Conservation (phyloP, 2,329 filamentous ascomycete species). For the Talaromyces pinophilus region DNA sequence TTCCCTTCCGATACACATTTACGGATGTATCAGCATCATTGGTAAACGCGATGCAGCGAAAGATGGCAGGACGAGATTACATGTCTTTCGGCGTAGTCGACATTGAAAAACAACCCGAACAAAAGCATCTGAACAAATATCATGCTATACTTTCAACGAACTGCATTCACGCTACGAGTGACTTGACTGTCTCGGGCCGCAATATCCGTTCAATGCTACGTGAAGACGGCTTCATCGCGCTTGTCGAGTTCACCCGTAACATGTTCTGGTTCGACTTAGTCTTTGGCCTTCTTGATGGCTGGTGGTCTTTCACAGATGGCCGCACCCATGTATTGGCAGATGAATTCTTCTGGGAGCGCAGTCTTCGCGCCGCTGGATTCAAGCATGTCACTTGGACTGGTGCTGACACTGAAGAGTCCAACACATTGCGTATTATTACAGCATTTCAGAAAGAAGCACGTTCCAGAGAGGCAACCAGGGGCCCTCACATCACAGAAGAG, state of each 20-base stretch:
- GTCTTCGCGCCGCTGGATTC: background rate
- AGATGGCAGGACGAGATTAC: too few relatives aligned
- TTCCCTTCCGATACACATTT: slow-evolving; percentile 8
- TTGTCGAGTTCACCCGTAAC: slow-evolving; percentile 36
- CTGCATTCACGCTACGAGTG: slow-evolving; percentile 1
- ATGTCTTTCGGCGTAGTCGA: too few relatives aligned
- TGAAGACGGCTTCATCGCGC: slow-evolving; percentile 33
- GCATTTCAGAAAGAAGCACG: background rate
- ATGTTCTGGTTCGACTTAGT: slow-evolving; percentile 38
- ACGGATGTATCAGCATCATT: slow-evolving; percentile 9
- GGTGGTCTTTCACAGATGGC: slow-evolving; percentile 43
- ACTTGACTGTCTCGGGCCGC: background rate
- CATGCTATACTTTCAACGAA: background rate
- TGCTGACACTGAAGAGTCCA: background rate
- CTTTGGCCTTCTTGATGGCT: slow-evolving; percentile 43
- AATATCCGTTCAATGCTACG: background rate
- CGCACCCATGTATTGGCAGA: slow-evolving; percentile 29
- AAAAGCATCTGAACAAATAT: too few relatives aligned
- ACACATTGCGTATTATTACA: background rate
- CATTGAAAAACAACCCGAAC: too few relatives aligned
- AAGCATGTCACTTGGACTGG: background rate
- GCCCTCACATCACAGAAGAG: too few relatives aligned
- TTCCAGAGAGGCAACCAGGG: too few relatives aligned
- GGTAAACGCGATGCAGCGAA: background rate
- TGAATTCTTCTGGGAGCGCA: slow-evolving; percentile 23